A percentile compares a stretch with the other conserved stretches of the same genome.
phyloP scores from a whole-genome alignment of 331 rosid species.

The Quercus phellos region DNA sequence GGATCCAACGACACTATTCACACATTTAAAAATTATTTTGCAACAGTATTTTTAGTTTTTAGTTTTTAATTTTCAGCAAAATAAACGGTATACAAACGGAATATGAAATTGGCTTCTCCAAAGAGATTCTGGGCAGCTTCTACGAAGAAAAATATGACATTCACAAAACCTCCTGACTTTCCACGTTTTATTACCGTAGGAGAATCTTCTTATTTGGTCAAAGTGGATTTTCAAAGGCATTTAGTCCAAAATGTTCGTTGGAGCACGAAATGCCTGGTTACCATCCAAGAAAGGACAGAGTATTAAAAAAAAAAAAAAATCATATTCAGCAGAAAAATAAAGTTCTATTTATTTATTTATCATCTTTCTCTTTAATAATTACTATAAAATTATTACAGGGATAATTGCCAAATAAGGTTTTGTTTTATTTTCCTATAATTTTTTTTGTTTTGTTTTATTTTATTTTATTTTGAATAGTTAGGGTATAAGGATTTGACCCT shows the following conservation, averaged over 20 bases:
- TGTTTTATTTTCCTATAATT: too few species aligned
- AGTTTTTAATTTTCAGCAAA: too few species aligned
- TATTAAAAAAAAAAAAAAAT: not conserved
- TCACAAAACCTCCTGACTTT: not conserved
- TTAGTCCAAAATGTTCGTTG: not conserved
- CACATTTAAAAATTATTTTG: too few species aligned
- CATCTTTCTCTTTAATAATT: not conserved
- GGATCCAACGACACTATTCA: too few species aligned
- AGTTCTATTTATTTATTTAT: not conserved
- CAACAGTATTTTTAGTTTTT: too few species aligned
- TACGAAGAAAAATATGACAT: too few species aligned
- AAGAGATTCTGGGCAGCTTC: not conserved
- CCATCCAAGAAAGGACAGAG: not conserved
- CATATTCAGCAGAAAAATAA: too few species aligned
- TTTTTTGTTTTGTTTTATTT: too few species aligned
- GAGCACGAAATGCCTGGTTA: not conserved
- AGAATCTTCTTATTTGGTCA: not conserved
- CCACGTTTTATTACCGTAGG: not conserved
- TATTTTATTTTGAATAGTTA: too few species aligned
- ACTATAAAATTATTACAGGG: not conserved
- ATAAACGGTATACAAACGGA: too few species aligned
- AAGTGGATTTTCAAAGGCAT: not conserved
- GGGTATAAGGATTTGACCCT: too few species aligned
- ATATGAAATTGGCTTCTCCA: not conserved
- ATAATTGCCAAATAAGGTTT: too few species aligned